These are phyloP conservation scores for Dryas octopetala DNA, from an alignment of 306 rosid species.

Conservation along the genomic window DNA sequence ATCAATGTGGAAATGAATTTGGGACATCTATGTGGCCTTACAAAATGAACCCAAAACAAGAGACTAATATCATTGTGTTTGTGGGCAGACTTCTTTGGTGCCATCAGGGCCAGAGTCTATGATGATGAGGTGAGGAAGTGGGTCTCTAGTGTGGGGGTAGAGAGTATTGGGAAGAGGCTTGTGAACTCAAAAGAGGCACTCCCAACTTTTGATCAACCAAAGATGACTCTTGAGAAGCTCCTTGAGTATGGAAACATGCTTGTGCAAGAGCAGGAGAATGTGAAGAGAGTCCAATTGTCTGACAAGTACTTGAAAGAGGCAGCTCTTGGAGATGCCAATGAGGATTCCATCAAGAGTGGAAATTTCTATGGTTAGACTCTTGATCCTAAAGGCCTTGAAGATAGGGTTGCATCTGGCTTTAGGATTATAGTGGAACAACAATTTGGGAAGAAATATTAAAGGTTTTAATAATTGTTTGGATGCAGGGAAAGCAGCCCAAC, in stretches of 20 bases:
- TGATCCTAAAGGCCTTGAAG: constrained; percentile 30
- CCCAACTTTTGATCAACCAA: constrained; percentile 63
- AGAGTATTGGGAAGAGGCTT: constrained; percentile 51
- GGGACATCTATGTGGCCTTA: neutral
- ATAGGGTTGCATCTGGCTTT: constrained; percentile 23
- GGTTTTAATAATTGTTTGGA: constrained; percentile 38
- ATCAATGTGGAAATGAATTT: neutral
- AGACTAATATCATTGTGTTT: neutral
- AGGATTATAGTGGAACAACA: constrained; percentile 14
- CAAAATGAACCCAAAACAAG: neutral
- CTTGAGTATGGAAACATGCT: constrained; percentile 67
- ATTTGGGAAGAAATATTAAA: constrained; percentile 21
- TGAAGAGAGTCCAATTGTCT: constrained; percentile 72
- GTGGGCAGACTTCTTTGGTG: constrained; percentile 67
- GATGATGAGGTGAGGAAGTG: constrained; percentile 73
- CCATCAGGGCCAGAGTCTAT: constrained; percentile 72
- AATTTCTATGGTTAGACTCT: constrained; percentile 54
- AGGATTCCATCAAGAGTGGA: constrained; percentile 53
- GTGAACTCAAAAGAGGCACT: constrained; percentile 81
- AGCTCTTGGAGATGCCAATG: constrained; percentile 72
- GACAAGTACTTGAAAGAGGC: constrained; percentile 68
- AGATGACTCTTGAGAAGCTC: constrained; percentile 46
- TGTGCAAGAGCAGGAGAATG: constrained; percentile 75
- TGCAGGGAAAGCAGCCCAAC: constrained; percentile 63
- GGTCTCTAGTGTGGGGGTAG: constrained; percentile 58